phyloP scores from a whole-genome alignment of 768 basidiomycete genomes.

The Lyophyllum decastes region DNA sequence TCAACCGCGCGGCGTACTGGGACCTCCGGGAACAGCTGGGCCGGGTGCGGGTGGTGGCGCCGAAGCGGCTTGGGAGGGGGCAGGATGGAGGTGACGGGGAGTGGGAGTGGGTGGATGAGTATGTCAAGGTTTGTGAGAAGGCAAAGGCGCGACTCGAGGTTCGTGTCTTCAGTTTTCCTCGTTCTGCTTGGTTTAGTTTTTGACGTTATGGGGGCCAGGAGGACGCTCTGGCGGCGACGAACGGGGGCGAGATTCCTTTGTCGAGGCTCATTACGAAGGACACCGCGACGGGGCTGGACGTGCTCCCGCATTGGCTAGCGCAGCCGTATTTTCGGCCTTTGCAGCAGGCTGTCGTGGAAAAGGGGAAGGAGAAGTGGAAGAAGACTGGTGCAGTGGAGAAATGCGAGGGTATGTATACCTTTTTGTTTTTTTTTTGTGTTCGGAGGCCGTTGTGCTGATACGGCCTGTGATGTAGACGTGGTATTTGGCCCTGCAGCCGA shows the following conservation, averaged over 20 bases:
- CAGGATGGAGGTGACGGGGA: conserved; percentile 15
- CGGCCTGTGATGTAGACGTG: not conserved
- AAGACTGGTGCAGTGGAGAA: not conserved
- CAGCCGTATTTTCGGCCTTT: conserved; percentile 67
- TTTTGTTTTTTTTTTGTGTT: too few species aligned
- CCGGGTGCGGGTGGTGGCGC: conserved; percentile 31
- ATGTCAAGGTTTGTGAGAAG: conserved; percentile 56
- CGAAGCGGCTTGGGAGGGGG: not conserved
- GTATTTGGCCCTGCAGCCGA: not conserved
- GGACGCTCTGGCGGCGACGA: conserved; percentile 14
- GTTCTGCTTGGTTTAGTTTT: conserved; percentile 3
- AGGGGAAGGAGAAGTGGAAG: not conserved
- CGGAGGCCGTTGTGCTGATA: too few species aligned
- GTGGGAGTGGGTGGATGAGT: conserved; percentile 38
- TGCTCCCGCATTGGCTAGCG: conserved; percentile 49
- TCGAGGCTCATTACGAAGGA: conserved; percentile 36
- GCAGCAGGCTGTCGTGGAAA: conserved; percentile 7
- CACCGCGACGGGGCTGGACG: conserved; percentile 34
- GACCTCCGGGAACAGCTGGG: conserved; percentile 80
- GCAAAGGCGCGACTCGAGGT: conserved; percentile 58
- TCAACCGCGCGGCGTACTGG: conserved; percentile 47
- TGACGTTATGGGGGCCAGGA: too few species aligned
- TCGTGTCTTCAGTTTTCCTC: conserved; percentile 1
- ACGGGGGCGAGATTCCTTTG: conserved; percentile 19
- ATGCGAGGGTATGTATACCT: not conserved